Percentiles rank a stretch among this genome's conserved stretches.
phyloP scores from a whole-genome alignment of 345 rosid genomes.

The Ceriops zippeliana region DNA sequence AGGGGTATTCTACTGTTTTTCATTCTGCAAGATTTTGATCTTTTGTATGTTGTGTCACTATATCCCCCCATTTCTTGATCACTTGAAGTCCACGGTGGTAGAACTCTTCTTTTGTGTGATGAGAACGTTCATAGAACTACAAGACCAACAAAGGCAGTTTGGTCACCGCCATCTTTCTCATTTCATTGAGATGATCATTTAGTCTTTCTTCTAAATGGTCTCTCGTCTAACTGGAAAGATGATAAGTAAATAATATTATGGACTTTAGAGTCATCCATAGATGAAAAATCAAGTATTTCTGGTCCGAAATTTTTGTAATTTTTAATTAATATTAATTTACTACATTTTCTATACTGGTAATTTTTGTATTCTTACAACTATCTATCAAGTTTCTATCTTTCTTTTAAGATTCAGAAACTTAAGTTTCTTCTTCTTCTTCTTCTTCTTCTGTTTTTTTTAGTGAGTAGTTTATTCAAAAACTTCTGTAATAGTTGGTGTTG shows the following conservation, averaged over 20 bases:
- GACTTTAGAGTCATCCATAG: conserved; percentile 8
- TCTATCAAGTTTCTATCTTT: not conserved
- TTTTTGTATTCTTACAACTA: not conserved
- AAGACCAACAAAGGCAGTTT: not conserved
- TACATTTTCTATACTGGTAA: not conserved
- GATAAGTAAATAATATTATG: conserved; percentile 6
- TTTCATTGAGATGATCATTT: conserved; percentile 9
- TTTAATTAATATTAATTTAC: not conserved
- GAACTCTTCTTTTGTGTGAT: conserved; percentile 1
- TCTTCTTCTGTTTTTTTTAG: not conserved
- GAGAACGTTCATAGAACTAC: not conserved
- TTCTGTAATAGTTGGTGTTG: too few relatives aligned
- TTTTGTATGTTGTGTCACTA: too few relatives aligned
- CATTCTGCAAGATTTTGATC: not conserved
- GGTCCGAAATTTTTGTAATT: conserved; percentile 38
- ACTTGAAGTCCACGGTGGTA: conserved; percentile 11
- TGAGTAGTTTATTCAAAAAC: too few relatives aligned
- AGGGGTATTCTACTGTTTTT: not conserved
- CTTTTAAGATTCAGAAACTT: not conserved
- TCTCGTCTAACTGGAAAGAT: too few relatives aligned
- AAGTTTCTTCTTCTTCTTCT: not conserved
- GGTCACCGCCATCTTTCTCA: not conserved
- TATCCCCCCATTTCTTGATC: too few relatives aligned
- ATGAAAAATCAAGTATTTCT: conserved; percentile 53
- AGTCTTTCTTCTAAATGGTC: too few relatives aligned